Percentiles rank a stretch among this genome's conserved stretches.
Evolutionary conservation across 2,329 filamentous ascomycete genomes (phyloP).

Genomic region (Scytalidium sp.): DNA sequence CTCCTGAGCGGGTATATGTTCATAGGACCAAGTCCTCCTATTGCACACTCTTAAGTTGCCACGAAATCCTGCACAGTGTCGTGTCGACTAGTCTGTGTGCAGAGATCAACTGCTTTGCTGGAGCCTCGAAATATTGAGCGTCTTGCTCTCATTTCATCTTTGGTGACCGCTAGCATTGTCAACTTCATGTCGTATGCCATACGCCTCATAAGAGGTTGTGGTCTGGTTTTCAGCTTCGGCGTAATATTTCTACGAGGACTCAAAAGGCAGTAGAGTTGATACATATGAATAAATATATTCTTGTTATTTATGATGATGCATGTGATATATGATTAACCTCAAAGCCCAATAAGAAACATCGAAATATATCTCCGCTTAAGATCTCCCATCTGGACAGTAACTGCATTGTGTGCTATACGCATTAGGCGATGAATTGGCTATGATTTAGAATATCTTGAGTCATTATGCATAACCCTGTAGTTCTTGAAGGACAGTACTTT

Average conservation of each 20-base stretch:
- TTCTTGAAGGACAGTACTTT: no score
- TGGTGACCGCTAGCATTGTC: constrained; percentile 27
- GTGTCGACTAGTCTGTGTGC: constrained; percentile 97
- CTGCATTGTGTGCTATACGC: no score
- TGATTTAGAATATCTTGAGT: no score
- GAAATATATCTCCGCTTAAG: no score
- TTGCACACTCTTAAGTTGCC: constrained; percentile 98
- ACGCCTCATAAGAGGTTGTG: constrained; percentile 17
- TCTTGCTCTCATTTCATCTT: constrained; percentile 30
- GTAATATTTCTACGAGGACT: constrained; percentile 14
- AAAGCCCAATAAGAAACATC: no score
- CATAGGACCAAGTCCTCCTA: no score
- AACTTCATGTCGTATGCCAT: constrained; percentile 23
- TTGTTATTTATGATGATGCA: no score
- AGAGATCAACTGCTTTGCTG: constrained; percentile 54
- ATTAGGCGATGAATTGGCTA: no score
- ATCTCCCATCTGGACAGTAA: no score
- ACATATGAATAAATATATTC: constrained; percentile 14
- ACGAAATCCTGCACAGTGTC: constrained; percentile 71
- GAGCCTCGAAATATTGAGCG: constrained; percentile 30
- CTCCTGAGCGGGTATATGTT: constrained; percentile 8
- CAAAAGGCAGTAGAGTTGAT: constrained; percentile 21
- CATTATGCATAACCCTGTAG: no score
- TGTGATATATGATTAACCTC: no score
- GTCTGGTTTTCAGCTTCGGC: constrained; percentile 18